Evolutionary conservation across 2,329 filamentous ascomycete species (phyloP), one percentile per base, ranked within the genome.

Genomic region (Alternaria sp.): DNA sequence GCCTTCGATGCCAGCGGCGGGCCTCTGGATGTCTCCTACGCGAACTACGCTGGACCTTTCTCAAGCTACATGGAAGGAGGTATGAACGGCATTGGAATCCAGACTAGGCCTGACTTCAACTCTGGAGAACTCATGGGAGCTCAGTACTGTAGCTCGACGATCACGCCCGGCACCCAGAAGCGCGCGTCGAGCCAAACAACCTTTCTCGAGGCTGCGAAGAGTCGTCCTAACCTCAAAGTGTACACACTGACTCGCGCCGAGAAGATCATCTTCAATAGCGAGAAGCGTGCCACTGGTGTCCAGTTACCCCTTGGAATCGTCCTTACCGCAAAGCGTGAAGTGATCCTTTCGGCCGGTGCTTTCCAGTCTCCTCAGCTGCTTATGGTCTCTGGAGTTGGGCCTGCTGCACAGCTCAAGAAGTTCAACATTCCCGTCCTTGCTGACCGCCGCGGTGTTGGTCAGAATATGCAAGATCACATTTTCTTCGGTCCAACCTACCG

Each of bases 261-360:
- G 47, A 76, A 75, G 54, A 75, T 82, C 30, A 28, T 81, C 4
- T 81, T 82, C 62, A 59, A 78, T 49, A 45, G 11, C 8, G 43
- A 59, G 32, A 71, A 73, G 54, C 66, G 30, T 3, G 74, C 74
- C 2, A 75, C 61, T 5, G 73, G 73, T 19, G 73, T 75, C 5
- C 26, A 32, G 3, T 59, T 74, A 10, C 21, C 57, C 2, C 47
- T 64, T 4, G 65, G 26, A 25, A 70, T 59, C 17, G 66, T 45
- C n/a, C 61, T 76, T 9, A 63, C 50, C 0, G 80, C 80, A 1
- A 75, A 70, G 12, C 79, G 81, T 44, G 82, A 84, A 65, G 79
- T 84, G 23, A 81, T 85, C 25, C 59, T 84, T 1, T 81, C 81
- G 0, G 81, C 81, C 1, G 82, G 82, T 19, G 73, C 76, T 74